Evolutionary conservation across 352 stramenopile species (phyloP), one percentile per base, ranked within the genome.

Genomic region (Pythium biforme): DNA sequence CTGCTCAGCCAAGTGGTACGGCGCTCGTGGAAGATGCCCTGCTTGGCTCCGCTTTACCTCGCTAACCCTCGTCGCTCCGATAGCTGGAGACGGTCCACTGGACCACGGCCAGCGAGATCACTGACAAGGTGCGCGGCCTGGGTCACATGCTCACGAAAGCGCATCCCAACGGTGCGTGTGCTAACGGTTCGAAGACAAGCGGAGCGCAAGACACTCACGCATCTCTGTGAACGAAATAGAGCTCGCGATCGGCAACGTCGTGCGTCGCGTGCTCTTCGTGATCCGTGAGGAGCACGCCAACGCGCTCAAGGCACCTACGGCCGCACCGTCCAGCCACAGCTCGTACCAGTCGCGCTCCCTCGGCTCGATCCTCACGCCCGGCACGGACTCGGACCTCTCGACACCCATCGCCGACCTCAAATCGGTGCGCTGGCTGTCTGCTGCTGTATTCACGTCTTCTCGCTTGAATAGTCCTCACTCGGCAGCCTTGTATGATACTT

Each of bases 261-360:
- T 96, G 64, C 85, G 88, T 47, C 85, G 88, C 37, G 88, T 97
- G 58, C 78, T 97, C 27, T 94, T 90, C 69, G 86, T 96, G 60
- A 93, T 97, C 57, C 86, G 89, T 15, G 88, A 97, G 62, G 89
- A 96, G 69, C 77, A 94, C 48, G 73, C 79, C 40, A 91, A 86
- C 58, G 85, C 81, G 15, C 64, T 89, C 23, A 95, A 94, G 68
- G 54, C 76, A 34, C 69, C 67, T 7, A 57, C 57, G 19, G 41
- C 61, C 12, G 66, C 71, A 17, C 48, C 65, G 12, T 72, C 68
- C 4, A 87, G 72, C 62, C 76, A 75, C 55, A 83, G 47, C 62
- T 56, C 50, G 29, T 84, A 85, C 68, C 87, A 93, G 60, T 66
- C 80, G 41, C 80, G 83, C 20, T 94, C 86, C 37, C 76, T 95